Evolutionary conservation across 2,329 filamentous ascomycete genomes (phyloP).

Genomic region (Dryadomyces sulphureus): DNA sequence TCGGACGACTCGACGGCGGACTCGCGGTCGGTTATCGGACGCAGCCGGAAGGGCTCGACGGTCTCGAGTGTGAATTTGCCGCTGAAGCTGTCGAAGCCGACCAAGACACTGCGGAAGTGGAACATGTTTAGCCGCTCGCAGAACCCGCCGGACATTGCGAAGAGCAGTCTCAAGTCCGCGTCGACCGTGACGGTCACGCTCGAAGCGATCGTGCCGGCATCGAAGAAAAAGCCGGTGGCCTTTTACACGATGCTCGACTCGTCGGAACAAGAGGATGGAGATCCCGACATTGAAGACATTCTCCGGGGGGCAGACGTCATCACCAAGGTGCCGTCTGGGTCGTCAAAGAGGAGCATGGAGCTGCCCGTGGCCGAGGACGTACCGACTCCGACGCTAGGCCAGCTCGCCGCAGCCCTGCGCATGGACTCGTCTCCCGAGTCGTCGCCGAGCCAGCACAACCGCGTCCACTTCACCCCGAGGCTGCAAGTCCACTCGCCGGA

Average conservation of each 20-base stretch:
- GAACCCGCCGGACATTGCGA: conserved; percentile 21
- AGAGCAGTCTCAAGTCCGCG: conserved; percentile 23
- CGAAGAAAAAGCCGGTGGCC: conserved; percentile 36
- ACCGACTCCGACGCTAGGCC: background rate
- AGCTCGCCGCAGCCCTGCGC: too few relatives aligned
- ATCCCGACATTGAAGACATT: conserved; percentile 30
- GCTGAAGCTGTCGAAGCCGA: conserved; percentile 37
- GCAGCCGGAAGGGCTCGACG: conserved; percentile 12
- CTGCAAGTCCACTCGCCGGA: background rate
- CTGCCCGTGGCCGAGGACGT: background rate
- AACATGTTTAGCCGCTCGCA: conserved; percentile 46
- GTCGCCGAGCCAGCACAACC: background rate
- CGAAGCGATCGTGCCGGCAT: conserved; percentile 32
- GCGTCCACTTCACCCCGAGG: background rate
- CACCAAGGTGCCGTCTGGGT: conserved; percentile 5
- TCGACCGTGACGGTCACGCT: conserved; percentile 30
- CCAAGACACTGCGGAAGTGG: conserved; percentile 45
- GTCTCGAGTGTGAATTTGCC: background rate
- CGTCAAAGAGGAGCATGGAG: background rate
- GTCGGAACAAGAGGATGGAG: conserved; percentile 32
- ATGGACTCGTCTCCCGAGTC: background rate
- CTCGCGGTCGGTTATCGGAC: conserved; percentile 21
- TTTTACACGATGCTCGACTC: conserved; percentile 50
- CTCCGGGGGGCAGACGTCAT: conserved; percentile 31
- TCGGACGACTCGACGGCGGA: conserved; percentile 40